A percentile compares a stretch with the other conserved stretches of the same genome.
Evolutionary conservation across 352 stramenopile genomes (phyloP).

Genomic region (Pilasporangium apinafurcum): DNA sequence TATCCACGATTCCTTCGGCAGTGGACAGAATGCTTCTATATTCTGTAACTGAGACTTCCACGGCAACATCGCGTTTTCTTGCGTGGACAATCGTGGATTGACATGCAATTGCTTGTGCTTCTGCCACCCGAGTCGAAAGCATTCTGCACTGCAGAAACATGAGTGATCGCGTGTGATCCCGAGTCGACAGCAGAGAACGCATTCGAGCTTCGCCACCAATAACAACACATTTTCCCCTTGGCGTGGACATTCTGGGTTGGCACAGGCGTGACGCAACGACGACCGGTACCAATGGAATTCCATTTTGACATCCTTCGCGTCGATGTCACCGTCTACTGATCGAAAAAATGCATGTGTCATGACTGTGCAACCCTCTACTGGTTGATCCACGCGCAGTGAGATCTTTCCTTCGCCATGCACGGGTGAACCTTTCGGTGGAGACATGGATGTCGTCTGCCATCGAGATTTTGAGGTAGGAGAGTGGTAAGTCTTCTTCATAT

Average conservation of each 20-base stretch:
- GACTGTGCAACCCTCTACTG: constrained; percentile 58
- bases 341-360: constrained; percentile 79
- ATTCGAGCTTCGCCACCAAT: constrained; percentile 68
- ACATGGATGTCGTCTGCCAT: constrained; percentile 13
- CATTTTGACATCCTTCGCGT: constrained; percentile 65
- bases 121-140: constrained; percentile 59
- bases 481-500: constrained; percentile 22
- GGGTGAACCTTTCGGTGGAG: constrained; percentile 46
- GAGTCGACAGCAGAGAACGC: constrained; percentile 55
- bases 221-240: constrained; percentile 53
- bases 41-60: constrained; percentile 62
- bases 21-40: constrained; percentile 46
- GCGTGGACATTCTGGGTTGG: constrained; percentile 50
- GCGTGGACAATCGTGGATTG: constrained; percentile 13
- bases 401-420: constrained; percentile 63
- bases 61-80: constrained; percentile 14
- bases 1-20: constrained; percentile 47
- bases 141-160: constrained; percentile 64
- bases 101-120: constrained; percentile 64
- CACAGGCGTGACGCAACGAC: constrained; percentile 43
- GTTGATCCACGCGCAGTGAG: constrained; percentile 69
- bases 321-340: constrained; percentile 56
- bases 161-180: constrained; percentile 61
- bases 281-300: constrained; percentile 68
- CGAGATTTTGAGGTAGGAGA: constrained; percentile 19